phyloP scores from a whole-genome alignment of 495 filamentous ascomycete species.

The Lasiosphaeriaceae sp. region DNA sequence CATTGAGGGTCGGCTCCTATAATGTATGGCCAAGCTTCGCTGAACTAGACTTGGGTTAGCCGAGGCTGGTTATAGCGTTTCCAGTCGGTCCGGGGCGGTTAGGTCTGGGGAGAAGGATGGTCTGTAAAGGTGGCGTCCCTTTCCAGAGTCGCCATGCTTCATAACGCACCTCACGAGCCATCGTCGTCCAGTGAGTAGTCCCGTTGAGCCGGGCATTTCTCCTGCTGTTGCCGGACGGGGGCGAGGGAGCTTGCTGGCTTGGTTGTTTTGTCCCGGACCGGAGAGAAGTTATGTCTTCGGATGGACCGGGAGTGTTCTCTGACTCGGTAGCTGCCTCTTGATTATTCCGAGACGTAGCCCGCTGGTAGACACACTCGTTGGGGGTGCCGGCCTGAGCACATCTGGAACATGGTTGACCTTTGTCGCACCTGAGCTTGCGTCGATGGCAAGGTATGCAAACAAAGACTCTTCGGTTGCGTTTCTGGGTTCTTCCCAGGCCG shows the following conservation, averaged over 20 bases:
- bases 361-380: constrained; percentile 24
- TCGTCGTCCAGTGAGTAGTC: constrained; percentile 20
- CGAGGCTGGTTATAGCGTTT: no score
- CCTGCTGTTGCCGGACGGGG: constrained; percentile 6
- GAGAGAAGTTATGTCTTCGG: neutral
- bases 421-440: constrained; percentile 28
- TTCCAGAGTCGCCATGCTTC: neutral
- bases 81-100: neutral
- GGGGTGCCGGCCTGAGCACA: constrained; percentile 19
- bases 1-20: constrained; percentile 19
- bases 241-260: neutral
- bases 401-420: constrained; percentile 23
- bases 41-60: constrained; percentile 11
- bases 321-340: constrained; percentile 9
- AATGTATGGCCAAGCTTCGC: constrained; percentile 22
- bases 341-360: constrained; percentile 7
- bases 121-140: neutral
- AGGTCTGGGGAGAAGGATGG: neutral
- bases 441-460: constrained; percentile 29
- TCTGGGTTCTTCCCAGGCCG: constrained; percentile 18
- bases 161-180: constrained; percentile 21
- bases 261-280: neutral
- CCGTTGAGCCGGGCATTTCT: constrained; percentile 13
- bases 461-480: constrained; percentile 24
- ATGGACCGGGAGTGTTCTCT: no score